Conservation (phyloP, 2,329 filamentous ascomycete species). For the Huntiella abstrusa region DNA sequence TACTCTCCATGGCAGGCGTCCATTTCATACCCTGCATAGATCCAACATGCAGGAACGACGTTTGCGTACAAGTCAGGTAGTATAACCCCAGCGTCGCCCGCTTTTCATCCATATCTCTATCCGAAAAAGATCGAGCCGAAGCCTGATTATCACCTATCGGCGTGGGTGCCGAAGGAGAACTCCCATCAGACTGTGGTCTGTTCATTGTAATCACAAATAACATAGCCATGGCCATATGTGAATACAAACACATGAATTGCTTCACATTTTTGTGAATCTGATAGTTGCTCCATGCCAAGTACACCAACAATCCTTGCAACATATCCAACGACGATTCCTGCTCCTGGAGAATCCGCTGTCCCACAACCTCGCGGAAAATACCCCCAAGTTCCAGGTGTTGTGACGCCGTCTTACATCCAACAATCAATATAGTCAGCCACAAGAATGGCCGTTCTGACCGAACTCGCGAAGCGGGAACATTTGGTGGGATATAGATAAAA, state of each 20-base stretch:
- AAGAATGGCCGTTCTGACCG: slow-evolving; percentile 19
- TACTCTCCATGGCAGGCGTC: slow-evolving; percentile 37
- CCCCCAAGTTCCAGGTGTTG: slow-evolving; percentile 15
- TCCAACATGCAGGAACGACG: slow-evolving; percentile 14
- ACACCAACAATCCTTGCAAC: slow-evolving; percentile 16
- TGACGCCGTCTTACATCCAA: slow-evolving; percentile 13
- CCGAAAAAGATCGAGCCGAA: slow-evolving; percentile 4
- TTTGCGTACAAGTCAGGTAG: slow-evolving; percentile 14
- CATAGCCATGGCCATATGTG: slow-evolving; percentile 7
- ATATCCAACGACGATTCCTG: slow-evolving; percentile 16
- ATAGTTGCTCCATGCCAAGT: slow-evolving; percentile 16
- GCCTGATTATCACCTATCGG: neutral
- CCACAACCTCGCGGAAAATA: slow-evolving; percentile 15
- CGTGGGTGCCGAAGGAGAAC: neutral
- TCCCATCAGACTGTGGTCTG: slow-evolving; percentile 7
- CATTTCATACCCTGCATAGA: slow-evolving; percentile 27
- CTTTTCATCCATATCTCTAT: slow-evolving; percentile 11
- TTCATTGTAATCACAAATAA: slow-evolving; percentile 7
- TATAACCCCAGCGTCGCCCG: slow-evolving; percentile 11
- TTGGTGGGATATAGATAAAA: slow-evolving; percentile 14
- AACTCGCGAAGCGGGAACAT: slow-evolving; percentile 14
- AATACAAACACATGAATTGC: slow-evolving; percentile 6
- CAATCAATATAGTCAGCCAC: slow-evolving; percentile 21
- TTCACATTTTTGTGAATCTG: slow-evolving; percentile 5
- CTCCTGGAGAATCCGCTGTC: slow-evolving; percentile 14